Base-by-base conservation (phyloP, 768 basidiomycete species). In the Termitomyces sp. region DNA sequence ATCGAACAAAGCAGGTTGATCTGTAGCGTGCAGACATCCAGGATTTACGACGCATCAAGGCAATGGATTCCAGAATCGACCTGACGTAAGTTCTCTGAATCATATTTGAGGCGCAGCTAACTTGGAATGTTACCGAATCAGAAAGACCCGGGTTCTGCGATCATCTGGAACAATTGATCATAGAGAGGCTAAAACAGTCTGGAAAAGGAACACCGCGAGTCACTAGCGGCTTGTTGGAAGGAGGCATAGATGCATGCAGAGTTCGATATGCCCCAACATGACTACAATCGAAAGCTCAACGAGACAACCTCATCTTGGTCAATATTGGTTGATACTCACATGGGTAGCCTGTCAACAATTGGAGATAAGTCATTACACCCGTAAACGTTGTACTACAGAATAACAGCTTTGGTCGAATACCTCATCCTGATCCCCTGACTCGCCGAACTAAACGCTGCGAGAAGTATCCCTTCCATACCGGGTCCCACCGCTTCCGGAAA, bases 381-480 rank as follows among this genome's bases (percentile, higher is more conserved):
- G 32, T 44, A 57, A 60, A 62, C 48, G 53, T 54, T 51, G 45
- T 50, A 44, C 48, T 55, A 64, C 58, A 59, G n/a, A 55, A 49
- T 38, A 52, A 33, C 45, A 46, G 6, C 51, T 58, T 45, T 55
- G 58, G 40, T 58, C 44, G 58, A 61, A 60, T 62, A 64, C 59
- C 59, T 61, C 56, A 48, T 53, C 46, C 57, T n/a, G 41, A 49
- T 49, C 38, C 43, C 56, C 24, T 14, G 22, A 36, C 50, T 28
- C 26, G 33, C 33, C n/a, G n/a, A n/a, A n/a, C n/a, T 11, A 20
- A 18, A 20, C 24, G 9, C 52, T 20, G 52, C 26, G 26, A 52
- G 40, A 8, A 48, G 26, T 5, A 59, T 40, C 11, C 48, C 20
- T 40, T 53, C 28, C 56, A 30, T 20, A 47, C 47, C 47, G 33